Evolutionary conservation across 306 rosid species (phyloP).

Genomic region (Comarum palustre): DNA sequence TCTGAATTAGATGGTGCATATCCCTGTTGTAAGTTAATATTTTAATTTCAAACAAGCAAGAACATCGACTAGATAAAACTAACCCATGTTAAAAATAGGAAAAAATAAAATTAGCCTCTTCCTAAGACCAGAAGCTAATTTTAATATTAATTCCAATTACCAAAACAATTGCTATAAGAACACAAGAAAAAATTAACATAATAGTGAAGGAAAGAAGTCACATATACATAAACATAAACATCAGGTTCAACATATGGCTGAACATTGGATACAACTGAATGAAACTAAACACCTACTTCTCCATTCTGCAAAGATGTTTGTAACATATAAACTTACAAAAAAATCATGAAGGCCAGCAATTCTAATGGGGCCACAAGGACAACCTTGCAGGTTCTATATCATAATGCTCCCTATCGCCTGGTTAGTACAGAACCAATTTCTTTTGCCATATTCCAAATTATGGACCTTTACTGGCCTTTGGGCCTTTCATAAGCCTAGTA

Average conservation of each 20-base stretch:
- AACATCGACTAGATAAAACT: conserved; percentile 18
- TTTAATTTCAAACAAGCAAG: conserved; percentile 55
- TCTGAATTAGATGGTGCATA: conserved; percentile 99
- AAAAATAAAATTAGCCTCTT: conserved; percentile 16
- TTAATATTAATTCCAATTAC: not conserved
- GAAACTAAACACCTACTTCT: not conserved
- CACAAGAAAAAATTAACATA: not conserved
- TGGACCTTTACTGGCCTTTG: not conserved
- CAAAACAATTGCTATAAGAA: not conserved
- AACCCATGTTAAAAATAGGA: conserved; percentile 17
- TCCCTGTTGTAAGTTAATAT: conserved; percentile 90
- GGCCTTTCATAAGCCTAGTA: not conserved
- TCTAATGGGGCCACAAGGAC: not conserved
- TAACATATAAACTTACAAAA: not conserved
- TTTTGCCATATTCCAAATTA: not conserved
- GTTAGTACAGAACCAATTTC: not conserved
- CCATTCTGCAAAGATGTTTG: not conserved
- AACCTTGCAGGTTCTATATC: not conserved
- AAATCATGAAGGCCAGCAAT: not conserved
- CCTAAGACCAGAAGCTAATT: conserved; percentile 5
- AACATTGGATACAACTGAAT: conserved; percentile 3
- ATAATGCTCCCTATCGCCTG: not conserved
- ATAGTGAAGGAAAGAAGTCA: not conserved
- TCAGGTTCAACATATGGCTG: conserved; percentile 5
- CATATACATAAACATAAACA: not conserved